phyloP scores from a whole-genome alignment of 495 filamentous ascomycete species.

The Opeltia flavorubescens region DNA sequence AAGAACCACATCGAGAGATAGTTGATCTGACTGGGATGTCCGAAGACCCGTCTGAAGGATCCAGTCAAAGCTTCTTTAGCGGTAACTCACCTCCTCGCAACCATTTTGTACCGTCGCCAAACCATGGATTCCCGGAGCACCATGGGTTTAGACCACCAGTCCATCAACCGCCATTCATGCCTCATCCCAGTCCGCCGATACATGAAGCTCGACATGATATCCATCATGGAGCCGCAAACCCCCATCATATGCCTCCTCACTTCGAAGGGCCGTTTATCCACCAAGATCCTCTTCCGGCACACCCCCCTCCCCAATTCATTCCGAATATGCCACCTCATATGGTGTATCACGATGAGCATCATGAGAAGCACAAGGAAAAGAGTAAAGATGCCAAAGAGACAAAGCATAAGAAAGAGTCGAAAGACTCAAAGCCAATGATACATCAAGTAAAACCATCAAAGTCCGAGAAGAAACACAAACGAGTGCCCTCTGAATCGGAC shows the following conservation, averaged over 20 bases:
- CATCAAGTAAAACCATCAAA: neutral
- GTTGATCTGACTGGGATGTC: conserved; percentile 5
- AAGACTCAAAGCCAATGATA: neutral
- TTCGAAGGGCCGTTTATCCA: neutral
- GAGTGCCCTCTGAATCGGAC: neutral
- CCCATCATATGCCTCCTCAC: neutral
- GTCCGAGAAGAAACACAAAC: neutral
- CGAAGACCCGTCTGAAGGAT: conserved; percentile 6
- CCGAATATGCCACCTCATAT: neutral
- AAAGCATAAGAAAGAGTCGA: neutral
- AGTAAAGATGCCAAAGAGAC: neutral
- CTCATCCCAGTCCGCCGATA: neutral
- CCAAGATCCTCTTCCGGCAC: neutral
- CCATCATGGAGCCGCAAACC: neutral
- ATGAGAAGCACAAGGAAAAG: neutral
- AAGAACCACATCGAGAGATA: neutral
- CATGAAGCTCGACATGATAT: neutral
- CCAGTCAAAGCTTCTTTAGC: conserved; percentile 2
- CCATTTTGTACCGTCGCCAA: neutral
- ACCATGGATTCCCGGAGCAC: neutral
- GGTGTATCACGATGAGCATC: neutral
- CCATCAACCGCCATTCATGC: neutral
- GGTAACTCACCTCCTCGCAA: neutral
- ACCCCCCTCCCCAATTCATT: neutral
- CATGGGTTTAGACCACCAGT: neutral